phyloP scores from a whole-genome alignment of 2,329 filamentous ascomycete genomes.

The Phyllosticta citribraziliensis region DNA sequence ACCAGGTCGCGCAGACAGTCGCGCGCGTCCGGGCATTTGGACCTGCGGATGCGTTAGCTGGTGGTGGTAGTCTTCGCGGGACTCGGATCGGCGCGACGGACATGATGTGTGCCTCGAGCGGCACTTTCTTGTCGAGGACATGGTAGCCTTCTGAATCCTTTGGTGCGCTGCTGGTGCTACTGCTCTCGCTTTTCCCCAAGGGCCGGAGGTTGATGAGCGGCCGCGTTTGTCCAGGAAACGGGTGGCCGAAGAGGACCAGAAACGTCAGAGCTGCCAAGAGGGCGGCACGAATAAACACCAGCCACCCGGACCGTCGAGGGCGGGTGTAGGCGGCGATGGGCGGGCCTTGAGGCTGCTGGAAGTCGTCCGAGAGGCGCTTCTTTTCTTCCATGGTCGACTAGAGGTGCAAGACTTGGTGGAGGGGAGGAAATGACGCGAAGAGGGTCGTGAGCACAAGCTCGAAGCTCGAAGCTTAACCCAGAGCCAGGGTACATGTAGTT shows the following conservation, averaged over 20 bases:
- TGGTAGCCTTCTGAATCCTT: not conserved
- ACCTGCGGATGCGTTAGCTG: slow-evolving; percentile 17
- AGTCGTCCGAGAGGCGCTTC: not conserved
- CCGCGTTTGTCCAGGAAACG: not conserved
- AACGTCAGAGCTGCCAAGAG: slow-evolving; percentile 19
- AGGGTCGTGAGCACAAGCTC: not conserved
- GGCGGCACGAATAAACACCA: slow-evolving; percentile 18
- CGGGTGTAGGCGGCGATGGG: not conserved
- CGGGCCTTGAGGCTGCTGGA: not conserved
- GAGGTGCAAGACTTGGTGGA: not conserved
- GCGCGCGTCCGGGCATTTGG: slow-evolving; percentile 83
- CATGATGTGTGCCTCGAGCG: slow-evolving; percentile 92
- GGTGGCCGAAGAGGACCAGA: slow-evolving; percentile 23
- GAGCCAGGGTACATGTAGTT: not conserved
- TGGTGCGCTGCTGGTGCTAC: not conserved
- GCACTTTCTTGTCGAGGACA: slow-evolving; percentile 41
- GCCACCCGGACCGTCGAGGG: slow-evolving; percentile 14
- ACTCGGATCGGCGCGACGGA: slow-evolving; percentile 15
- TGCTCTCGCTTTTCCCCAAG: not conserved
- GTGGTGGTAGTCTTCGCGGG: not conserved
- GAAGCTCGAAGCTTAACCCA: not conserved
- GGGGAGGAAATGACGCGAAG: not conserved
- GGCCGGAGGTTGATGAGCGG: not conserved
- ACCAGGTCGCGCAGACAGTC: slow-evolving; percentile 74
- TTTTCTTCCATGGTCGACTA: slow-evolving; percentile 6